phyloP scores from a whole-genome alignment of 257 asterid genomes.

The Petunia secreta region DNA sequence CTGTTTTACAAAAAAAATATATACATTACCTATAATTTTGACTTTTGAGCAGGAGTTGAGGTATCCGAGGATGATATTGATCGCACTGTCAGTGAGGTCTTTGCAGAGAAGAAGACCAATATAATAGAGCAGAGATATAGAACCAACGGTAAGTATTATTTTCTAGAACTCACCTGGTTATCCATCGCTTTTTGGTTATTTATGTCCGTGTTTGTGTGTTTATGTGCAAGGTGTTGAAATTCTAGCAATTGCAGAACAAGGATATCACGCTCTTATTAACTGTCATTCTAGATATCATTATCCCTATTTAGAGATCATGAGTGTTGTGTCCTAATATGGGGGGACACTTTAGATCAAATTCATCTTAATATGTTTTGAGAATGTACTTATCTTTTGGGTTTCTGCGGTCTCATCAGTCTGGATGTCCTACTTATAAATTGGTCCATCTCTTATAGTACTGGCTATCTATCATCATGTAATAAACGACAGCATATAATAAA shows the following conservation, averaged over 20 bases:
- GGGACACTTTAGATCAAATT: background rate
- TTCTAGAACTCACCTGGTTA: background rate
- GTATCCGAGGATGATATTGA: slow-evolving; percentile 72
- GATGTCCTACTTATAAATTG: background rate
- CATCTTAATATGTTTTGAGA: background rate
- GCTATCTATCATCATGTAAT: background rate
- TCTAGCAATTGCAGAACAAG: background rate
- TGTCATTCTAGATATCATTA: background rate
- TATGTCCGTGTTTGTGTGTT: background rate
- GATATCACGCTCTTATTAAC: background rate
- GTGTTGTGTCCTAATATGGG: background rate
- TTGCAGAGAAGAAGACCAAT: slow-evolving; percentile 62
- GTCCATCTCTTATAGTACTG: slow-evolving; percentile 1
- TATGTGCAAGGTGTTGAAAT: background rate
- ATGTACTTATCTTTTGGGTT: background rate
- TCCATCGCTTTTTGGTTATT: background rate
- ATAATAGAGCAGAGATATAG: slow-evolving; percentile 86
- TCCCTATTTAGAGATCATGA: background rate
- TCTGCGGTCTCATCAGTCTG: background rate
- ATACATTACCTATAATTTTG: background rate
- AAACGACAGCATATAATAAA: background rate
- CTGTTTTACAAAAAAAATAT: background rate
- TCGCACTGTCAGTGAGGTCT: slow-evolving; percentile 58
- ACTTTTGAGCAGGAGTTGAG: slow-evolving; percentile 64
- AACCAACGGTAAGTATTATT: slow-evolving; percentile 65